Conservation (phyloP, 2,329 filamentous ascomycete species). For the Cladophialophora psammophila region DNA sequence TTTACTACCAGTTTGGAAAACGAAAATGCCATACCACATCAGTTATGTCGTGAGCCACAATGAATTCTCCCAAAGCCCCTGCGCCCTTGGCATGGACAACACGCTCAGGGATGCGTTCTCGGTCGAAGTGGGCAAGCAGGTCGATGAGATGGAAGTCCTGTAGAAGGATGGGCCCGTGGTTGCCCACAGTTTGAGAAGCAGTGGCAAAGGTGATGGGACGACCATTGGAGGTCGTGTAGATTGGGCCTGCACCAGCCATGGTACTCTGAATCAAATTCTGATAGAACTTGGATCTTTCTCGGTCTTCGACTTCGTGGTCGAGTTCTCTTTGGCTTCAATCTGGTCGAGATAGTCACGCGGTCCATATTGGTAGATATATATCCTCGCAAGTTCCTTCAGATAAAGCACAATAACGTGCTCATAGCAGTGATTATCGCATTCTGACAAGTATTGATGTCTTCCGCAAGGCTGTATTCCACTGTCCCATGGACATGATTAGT, state of each 20-base stretch:
- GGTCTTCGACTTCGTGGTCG: background rate
- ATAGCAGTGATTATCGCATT: background rate
- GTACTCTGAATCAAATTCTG: background rate
- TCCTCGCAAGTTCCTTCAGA: background rate
- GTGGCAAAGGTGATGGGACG: conserved; percentile 24
- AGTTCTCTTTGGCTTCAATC: conserved; percentile 2
- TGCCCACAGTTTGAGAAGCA: conserved; percentile 37
- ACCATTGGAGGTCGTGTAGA: conserved; percentile 29
- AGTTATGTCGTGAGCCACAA: conserved; percentile 64
- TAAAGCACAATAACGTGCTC: background rate
- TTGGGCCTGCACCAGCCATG: conserved; percentile 18
- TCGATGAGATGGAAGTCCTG: conserved; percentile 68
- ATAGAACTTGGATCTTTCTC: conserved; percentile 5
- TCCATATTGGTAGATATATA: conserved; percentile 11
- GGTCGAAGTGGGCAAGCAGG: conserved; percentile 66
- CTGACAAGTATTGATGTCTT: background rate
- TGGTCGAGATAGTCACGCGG: background rate
- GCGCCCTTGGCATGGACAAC: conserved; percentile 68
- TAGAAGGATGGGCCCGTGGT: conserved; percentile 53
- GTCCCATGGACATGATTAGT: background rate
- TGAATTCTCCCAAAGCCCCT: conserved; percentile 66
- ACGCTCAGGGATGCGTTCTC: conserved; percentile 70
- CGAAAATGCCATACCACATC: conserved; percentile 49
- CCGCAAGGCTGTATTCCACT: background rate
- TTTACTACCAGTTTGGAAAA: background rate